Percentiles rank a stretch among this genome's conserved stretches.
phyloP scores from a whole-genome alignment of 768 basidiomycete species.

The Russula dissimulans region DNA sequence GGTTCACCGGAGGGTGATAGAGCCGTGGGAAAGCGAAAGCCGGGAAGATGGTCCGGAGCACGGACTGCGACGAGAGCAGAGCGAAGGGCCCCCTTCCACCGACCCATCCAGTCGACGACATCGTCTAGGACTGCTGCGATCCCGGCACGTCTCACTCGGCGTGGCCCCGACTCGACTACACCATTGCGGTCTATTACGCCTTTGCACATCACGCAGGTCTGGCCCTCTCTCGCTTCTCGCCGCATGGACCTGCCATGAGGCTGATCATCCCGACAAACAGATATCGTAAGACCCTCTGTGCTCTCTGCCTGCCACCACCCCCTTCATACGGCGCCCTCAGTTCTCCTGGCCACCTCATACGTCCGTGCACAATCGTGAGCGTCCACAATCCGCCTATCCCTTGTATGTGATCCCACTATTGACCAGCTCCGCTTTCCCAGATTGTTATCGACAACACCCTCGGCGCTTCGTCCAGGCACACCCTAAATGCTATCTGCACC shows the following conservation, averaged over 20 bases:
- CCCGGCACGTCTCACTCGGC: not conserved
- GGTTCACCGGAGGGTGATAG: constrained; percentile 7
- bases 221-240: constrained; percentile 15
- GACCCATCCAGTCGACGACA: no score
- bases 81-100: no score
- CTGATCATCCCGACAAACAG: constrained; percentile 15
- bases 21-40: constrained; percentile 10
- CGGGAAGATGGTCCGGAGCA: not conserved
- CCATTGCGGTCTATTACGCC: not conserved
- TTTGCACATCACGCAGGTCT: constrained; percentile 9
- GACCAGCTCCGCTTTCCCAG: not conserved
- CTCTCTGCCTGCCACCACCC: constrained; percentile 9
- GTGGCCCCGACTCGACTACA: not conserved
- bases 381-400: not conserved
- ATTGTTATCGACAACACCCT: constrained; percentile 5
- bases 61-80: not conserved
- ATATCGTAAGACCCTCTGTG: constrained; percentile 6
- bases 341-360: constrained; percentile 3
- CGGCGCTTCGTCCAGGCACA: constrained; percentile 14
- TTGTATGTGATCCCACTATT: not conserved
- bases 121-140: not conserved
- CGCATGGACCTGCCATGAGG: constrained; percentile 21
- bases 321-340: constrained; percentile 8
- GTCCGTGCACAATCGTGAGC: constrained; percentile 6
- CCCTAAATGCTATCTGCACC: constrained; percentile 15